Conservation (phyloP, 75 land plant genomes). For the Sequoia sempervirens region DNA sequence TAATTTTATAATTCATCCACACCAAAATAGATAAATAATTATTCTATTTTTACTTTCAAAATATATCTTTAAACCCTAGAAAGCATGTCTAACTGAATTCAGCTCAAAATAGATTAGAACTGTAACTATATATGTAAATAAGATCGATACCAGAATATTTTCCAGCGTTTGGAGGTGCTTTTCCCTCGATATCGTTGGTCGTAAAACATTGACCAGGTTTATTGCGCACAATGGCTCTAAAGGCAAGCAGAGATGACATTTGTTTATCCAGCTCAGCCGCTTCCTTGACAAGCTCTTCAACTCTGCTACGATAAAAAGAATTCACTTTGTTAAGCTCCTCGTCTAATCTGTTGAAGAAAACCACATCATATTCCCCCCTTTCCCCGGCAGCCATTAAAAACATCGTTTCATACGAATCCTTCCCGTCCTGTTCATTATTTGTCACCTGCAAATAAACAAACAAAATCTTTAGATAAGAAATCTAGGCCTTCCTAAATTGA, state of each 20-base stretch:
- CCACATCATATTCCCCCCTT: slow-evolving; percentile 14
- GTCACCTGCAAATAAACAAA: not conserved
- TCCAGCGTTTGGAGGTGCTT: not conserved
- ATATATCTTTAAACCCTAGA: too few relatives aligned
- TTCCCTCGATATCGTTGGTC: not conserved
- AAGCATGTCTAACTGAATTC: not conserved
- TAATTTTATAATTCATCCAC: too few relatives aligned
- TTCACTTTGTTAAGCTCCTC: not conserved
- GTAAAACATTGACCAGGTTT: not conserved
- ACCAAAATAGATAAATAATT: too few relatives aligned
- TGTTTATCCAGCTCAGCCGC: not conserved
- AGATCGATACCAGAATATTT: not conserved
- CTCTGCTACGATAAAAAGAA: not conserved
- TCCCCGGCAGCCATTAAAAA: not conserved
- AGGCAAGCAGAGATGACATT: not conserved
- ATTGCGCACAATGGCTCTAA: slow-evolving; percentile 4
- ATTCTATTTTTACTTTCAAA: too few relatives aligned
- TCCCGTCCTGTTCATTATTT: not conserved
- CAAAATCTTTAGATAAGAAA: not conserved
- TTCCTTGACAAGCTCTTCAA: not conserved
- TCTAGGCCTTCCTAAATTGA: too few relatives aligned
- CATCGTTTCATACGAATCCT: slow-evolving; percentile 1
- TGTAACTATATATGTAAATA: not conserved
- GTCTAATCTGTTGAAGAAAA: slow-evolving; percentile 8
- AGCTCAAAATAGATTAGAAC: not conserved